Percentiles rank a stretch among this genome's conserved stretches.
Evolutionary conservation across 805 yeast species (phyloP).

Genomic region (Phaffomyces antillensis): DNA sequence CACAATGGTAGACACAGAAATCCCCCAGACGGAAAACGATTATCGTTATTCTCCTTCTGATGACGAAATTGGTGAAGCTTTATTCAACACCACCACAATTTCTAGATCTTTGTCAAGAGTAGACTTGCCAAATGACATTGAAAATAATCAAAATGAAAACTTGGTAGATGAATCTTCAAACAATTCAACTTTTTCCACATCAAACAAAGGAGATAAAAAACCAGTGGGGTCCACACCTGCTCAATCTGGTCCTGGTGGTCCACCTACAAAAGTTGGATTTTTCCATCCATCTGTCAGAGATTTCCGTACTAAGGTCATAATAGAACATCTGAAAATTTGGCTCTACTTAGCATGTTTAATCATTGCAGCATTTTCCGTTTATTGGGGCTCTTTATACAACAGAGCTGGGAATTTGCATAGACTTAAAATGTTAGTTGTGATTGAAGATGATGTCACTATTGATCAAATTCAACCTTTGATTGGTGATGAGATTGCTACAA

Average conservation of each 20-base stretch:
- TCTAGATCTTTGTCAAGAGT: neutral
- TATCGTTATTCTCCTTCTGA: neutral
- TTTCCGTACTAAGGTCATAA: conserved; percentile 9
- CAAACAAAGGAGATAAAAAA: neutral
- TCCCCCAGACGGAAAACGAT: neutral
- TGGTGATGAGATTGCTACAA: conserved; percentile 28
- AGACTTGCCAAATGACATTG: neutral
- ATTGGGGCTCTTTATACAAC: conserved; percentile 32
- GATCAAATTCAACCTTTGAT: conserved; percentile 11
- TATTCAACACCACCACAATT: neutral
- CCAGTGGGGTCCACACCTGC: neutral
- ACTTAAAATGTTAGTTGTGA: conserved; percentile 26
- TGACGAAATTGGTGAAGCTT: conserved; percentile 6
- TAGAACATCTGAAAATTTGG: conserved; percentile 11
- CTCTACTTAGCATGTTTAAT: conserved; percentile 29
- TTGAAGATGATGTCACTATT: conserved; percentile 25
- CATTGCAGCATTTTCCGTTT: conserved; percentile 28
- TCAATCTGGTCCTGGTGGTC: neutral
- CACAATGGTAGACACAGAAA: neutral
- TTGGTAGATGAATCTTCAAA: too few relatives aligned
- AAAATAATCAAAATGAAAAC: neutral
- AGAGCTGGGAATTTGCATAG: conserved; percentile 19
- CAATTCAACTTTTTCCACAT: neutral
- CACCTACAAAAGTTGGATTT: conserved; percentile 13
- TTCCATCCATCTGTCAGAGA: conserved; percentile 8